Evolutionary conservation across 1,284 basidiomycete species (phyloP).

Genomic region (Mycena sp.): DNA sequence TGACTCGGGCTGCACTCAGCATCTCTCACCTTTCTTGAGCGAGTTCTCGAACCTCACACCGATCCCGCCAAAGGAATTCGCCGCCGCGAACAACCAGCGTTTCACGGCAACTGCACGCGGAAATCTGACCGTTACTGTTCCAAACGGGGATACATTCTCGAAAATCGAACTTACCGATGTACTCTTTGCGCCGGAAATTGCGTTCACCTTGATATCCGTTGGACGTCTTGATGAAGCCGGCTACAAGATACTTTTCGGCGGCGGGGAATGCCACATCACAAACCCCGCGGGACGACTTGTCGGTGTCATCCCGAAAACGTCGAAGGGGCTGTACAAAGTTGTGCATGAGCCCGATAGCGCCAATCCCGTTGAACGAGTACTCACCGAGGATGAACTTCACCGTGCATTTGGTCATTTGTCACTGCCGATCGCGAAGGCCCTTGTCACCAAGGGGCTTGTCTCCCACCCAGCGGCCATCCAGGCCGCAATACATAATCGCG

Average conservation of each 20-base stretch:
- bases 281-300: neutral
- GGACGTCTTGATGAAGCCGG: conserved; percentile 34
- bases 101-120: conserved; percentile 31
- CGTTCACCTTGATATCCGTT: conserved; percentile 36
- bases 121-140: conserved; percentile 31
- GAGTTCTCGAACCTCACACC: conserved; percentile 4
- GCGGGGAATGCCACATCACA: conserved; percentile 15
- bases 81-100: conserved; percentile 18
- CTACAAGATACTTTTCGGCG: conserved; percentile 24
- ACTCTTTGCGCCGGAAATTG: conserved; percentile 36
- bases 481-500: too few relatives aligned
- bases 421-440: conserved; percentile 2
- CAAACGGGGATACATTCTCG: conserved; percentile 25
- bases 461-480: too few relatives aligned
- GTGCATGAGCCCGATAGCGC: conserved; percentile 9
- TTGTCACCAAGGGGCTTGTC: conserved; percentile 24
- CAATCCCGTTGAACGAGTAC: neutral
- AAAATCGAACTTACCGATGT: conserved; percentile 32
- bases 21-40: conserved; percentile 15
- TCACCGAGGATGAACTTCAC: conserved; percentile 27
- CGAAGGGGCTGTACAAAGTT: conserved; percentile 20
- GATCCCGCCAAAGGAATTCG: conserved; percentile 12
- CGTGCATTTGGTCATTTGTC: conserved; percentile 31
- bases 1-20: conserved; percentile 6
- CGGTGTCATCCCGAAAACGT: conserved; percentile 14